Percentiles rank a stretch among this genome's conserved stretches.
Evolutionary conservation across 768 basidiomycete species (phyloP).

Genomic region (Tulasnella sp.): DNA sequence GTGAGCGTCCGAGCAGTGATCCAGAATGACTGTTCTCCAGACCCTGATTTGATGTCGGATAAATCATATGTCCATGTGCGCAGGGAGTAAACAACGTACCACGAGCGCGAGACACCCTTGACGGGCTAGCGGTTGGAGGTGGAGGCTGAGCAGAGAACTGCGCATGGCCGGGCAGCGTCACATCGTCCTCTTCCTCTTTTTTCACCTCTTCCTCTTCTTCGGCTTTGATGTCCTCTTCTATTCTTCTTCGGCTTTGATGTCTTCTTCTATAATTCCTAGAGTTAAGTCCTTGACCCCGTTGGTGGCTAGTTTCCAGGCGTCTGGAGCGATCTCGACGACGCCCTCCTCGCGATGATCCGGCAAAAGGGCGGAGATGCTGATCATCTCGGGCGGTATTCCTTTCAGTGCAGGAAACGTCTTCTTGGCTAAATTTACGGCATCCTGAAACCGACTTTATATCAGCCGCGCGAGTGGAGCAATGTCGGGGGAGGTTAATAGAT

Average conservation of each 20-base stretch:
- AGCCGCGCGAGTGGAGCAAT: not conserved
- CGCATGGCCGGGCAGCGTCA: not conserved
- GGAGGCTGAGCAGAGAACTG: no score
- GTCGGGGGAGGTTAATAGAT: no score
- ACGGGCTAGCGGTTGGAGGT: no score
- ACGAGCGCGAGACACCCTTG: not conserved
- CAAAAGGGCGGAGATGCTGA: not conserved
- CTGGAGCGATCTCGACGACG: not conserved
- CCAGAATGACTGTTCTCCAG: not conserved
- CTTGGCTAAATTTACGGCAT: not conserved
- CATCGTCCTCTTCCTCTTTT: not conserved
- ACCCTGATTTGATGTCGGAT: not conserved
- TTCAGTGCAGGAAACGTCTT: not conserved
- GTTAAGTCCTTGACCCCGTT: not conserved
- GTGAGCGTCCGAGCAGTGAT: not conserved
- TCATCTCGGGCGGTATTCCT: not conserved
- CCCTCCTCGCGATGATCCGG: not conserved
- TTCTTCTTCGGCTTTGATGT: not conserved
- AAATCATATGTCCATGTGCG: not conserved
- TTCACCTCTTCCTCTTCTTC: not conserved
- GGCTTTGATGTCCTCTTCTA: not conserved
- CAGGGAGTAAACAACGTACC: not conserved
- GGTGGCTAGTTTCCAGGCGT: not conserved
- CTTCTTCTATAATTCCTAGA: slow-evolving; percentile 21
- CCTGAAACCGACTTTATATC: not conserved